These are phyloP conservation scores for Coleophoma eucalyptorum DNA, from an alignment of 2,329 filamentous ascomycete genomes.

Conservation along the genomic window DNA sequence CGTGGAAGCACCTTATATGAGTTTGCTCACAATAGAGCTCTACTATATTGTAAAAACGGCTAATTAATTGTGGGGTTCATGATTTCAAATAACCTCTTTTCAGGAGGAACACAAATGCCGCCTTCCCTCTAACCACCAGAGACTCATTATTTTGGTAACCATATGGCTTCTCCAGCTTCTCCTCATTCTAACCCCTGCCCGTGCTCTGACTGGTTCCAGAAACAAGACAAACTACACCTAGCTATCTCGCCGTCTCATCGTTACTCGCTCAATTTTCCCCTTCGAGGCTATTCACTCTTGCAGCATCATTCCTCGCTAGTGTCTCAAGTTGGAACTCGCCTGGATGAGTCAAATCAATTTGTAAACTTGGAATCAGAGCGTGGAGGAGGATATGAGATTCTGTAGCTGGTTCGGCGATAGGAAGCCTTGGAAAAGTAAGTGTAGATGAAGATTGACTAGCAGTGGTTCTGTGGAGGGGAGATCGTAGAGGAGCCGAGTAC, in stretches of 20 bases:
- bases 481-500: constrained; percentile 9
- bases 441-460: constrained; percentile 6
- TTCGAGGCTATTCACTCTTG: constrained; percentile 3
- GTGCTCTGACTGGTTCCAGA: background rate
- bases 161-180: constrained; percentile 2
- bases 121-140: constrained; percentile 5
- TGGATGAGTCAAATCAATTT: too few relatives aligned
- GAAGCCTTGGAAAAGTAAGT: constrained; percentile 1
- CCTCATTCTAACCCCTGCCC: constrained; percentile 2
- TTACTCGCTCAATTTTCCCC: background rate
- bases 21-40: too few relatives aligned
- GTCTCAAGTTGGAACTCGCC: background rate
- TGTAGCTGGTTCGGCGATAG: constrained; percentile 4
- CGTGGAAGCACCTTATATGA: too few relatives aligned
- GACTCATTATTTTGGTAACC: constrained; percentile 4
- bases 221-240: constrained; percentile 7
- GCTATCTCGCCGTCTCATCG: constrained; percentile 7
- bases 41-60: too few relatives aligned
- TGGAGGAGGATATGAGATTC: background rate
- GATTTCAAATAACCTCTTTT: too few relatives aligned
- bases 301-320: constrained; percentile 5
- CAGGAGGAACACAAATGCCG: background rate
- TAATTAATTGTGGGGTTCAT: too few relatives aligned
- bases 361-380: too few relatives aligned
- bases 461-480: constrained; percentile 2